Conservation (phyloP, 495 filamentous ascomycete genomes). For the Saxophila tyrrhenica region DNA sequence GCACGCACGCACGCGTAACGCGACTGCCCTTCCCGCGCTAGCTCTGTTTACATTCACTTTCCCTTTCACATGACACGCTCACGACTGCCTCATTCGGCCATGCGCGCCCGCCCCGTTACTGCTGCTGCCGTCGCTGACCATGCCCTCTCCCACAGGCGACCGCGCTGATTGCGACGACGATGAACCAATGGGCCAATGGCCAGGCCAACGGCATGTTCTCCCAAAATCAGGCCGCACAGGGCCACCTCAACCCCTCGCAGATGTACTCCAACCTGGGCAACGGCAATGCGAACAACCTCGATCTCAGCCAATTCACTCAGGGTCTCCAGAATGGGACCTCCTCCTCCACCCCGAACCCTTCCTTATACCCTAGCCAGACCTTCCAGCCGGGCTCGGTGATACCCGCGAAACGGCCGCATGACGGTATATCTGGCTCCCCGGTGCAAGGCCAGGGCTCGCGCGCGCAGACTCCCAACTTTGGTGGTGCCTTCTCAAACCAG, state of each 20-base stretch:
- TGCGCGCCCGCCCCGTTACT: neutral
- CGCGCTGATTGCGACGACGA: slow-evolving; percentile 6
- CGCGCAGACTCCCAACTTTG: slow-evolving; percentile 84
- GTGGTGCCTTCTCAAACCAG: slow-evolving; percentile 47
- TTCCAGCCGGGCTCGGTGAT: slow-evolving; percentile 73
- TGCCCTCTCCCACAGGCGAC: neutral
- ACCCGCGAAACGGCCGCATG: slow-evolving; percentile 76
- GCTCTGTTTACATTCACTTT: neutral
- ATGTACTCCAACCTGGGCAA: slow-evolving; percentile 10
- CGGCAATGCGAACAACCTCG: slow-evolving; percentile 29
- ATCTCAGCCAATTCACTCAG: slow-evolving; percentile 44
- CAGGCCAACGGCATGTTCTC: slow-evolving; percentile 8
- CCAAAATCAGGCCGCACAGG: neutral
- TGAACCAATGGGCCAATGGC: slow-evolving; percentile 15
- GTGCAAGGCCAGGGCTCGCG: slow-evolving; percentile 43
- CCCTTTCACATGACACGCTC: neutral
- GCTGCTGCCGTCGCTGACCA: neutral
- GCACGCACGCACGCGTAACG: neutral
- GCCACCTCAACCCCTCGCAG: slow-evolving; percentile 9
- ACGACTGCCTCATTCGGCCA: neutral
- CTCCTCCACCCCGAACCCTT: slow-evolving; percentile 67
- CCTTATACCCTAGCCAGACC: slow-evolving; percentile 54
- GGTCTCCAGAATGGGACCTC: slow-evolving; percentile 76
- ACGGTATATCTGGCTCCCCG: slow-evolving; percentile 73
- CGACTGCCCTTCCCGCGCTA: neutral